phyloP scores from a whole-genome alignment of 78 protist genomes.

The Tieghemostelium lacteum region DNA sequence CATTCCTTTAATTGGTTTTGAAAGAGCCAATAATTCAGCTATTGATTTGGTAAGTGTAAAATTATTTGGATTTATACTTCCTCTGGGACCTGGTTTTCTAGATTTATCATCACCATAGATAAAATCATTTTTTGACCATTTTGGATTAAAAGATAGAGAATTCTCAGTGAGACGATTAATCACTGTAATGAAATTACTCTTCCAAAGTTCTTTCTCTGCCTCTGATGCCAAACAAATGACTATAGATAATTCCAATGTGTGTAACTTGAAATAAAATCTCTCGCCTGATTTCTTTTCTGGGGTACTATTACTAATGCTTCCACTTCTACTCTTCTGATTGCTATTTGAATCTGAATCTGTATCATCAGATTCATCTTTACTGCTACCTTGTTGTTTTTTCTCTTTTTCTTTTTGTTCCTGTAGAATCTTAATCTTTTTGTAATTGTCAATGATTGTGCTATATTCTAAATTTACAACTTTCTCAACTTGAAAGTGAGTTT shows the following conservation, averaged over 20 bases:
- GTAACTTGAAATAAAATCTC: slow-evolving; percentile 58
- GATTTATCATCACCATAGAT: neutral
- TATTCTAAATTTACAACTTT: slow-evolving; percentile 35
- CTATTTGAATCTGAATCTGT: neutral
- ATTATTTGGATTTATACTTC: slow-evolving; percentile 2
- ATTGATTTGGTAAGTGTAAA: slow-evolving; percentile 30
- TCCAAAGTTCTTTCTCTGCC: slow-evolving; percentile 48
- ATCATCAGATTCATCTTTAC: neutral
- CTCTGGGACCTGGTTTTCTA: neutral
- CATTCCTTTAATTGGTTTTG: slow-evolving; percentile 39
- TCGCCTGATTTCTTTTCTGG: neutral
- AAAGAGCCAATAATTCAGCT: slow-evolving; percentile 15
- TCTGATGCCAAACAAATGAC: slow-evolving; percentile 51
- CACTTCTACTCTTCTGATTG: slow-evolving; percentile 1
- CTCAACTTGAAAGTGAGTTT: slow-evolving; percentile 38
- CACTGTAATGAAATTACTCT: slow-evolving; percentile 29
- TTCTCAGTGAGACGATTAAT: slow-evolving; percentile 63
- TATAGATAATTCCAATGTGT: slow-evolving; percentile 43
- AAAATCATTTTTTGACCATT: slow-evolving; percentile 50
- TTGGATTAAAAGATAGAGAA: slow-evolving; percentile 50
- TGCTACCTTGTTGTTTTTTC: slow-evolving; percentile 21
- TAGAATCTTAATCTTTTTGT: neutral
- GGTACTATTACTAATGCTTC: neutral
- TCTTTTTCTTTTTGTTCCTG: neutral
- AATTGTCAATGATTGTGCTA: slow-evolving; percentile 30